Percentiles rank a stretch among this genome's conserved stretches.
Conservation (phyloP, 345 rosid species). For the Zanthoxylum bungeanum region DNA sequence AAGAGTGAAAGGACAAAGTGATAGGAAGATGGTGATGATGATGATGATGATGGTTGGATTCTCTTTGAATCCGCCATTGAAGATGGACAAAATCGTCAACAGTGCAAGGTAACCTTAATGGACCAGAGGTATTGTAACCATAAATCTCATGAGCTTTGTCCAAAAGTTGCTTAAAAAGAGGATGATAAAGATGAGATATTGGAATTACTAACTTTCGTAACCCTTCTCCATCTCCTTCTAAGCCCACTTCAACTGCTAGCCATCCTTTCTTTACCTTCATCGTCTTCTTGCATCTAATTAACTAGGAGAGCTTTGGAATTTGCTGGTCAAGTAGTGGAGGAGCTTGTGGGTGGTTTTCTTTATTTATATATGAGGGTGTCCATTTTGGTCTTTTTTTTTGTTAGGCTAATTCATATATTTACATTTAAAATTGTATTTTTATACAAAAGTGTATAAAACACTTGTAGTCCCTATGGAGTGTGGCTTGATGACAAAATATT, state of each 20-base stretch:
- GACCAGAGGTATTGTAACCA: conserved; percentile 40
- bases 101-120: conserved; percentile 43
- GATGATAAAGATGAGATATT: conserved; percentile 43
- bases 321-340: no score
- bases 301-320: no score
- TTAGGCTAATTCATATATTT: no score
- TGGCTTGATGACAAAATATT: no score
- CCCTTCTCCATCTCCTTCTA: conserved; percentile 31
- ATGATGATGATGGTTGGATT: conserved; percentile 17
- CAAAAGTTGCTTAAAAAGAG: conserved; percentile 38
- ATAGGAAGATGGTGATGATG: conserved; percentile 30
- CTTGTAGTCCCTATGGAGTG: no score
- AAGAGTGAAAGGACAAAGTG: conserved; percentile 36
- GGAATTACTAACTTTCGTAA: conserved; percentile 37
- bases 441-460: no score
- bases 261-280: conserved; percentile 54
- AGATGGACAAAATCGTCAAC: conserved; percentile 42
- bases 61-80: conserved; percentile 40
- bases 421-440: no score
- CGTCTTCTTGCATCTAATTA: conserved; percentile 32
- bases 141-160: conserved; percentile 41
- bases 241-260: conserved; percentile 42
- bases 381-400: no score
- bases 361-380: no score
- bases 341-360: no score